A percentile compares a stretch with the other conserved stretches of the same genome.
Conservation (phyloP, 495 filamentous ascomycete species). For the Cercophora samala region DNA sequence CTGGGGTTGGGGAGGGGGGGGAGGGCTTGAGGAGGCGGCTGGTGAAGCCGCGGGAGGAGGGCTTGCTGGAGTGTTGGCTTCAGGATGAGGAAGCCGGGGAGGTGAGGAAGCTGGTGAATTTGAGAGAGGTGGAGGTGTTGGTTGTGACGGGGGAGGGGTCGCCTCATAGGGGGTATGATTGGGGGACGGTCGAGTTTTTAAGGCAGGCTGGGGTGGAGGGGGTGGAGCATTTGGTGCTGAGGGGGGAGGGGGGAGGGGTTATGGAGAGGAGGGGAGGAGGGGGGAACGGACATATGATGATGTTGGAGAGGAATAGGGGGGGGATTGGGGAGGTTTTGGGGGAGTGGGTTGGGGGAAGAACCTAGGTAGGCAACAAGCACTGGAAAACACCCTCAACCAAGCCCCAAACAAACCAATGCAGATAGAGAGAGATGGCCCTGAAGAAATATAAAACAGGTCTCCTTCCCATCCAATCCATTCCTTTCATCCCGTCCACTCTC, state of each 20-base stretch:
- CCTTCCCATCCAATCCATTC: no score
- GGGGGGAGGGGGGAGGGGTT: not conserved
- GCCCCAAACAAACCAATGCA: no score
- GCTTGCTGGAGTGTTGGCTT: conserved; percentile 12
- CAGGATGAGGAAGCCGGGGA: not conserved
- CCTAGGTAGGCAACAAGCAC: no score
- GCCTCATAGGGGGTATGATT: conserved; percentile 57
- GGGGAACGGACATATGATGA: conserved; percentile 11
- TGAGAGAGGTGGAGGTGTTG: conserved; percentile 41
- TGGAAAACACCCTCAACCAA: no score
- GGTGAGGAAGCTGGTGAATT: conserved; percentile 24
- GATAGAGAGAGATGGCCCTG: no score
- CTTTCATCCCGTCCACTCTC: no score
- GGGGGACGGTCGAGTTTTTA: conserved; percentile 50
- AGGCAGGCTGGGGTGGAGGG: conserved; percentile 51
- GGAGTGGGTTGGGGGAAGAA: not conserved
- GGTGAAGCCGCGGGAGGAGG: conserved; percentile 16
- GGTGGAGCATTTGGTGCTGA: conserved; percentile 1
- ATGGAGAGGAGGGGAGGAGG: not conserved
- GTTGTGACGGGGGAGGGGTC: conserved; percentile 52
- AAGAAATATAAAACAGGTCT: no score
- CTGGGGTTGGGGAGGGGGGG: conserved; percentile 28
- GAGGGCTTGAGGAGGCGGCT: not conserved
- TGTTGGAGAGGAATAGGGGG: conserved; percentile 8
- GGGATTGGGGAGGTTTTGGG: not conserved